phyloP scores from a whole-genome alignment of 441 rosid genomes.

The Gossypium trilobum region DNA sequence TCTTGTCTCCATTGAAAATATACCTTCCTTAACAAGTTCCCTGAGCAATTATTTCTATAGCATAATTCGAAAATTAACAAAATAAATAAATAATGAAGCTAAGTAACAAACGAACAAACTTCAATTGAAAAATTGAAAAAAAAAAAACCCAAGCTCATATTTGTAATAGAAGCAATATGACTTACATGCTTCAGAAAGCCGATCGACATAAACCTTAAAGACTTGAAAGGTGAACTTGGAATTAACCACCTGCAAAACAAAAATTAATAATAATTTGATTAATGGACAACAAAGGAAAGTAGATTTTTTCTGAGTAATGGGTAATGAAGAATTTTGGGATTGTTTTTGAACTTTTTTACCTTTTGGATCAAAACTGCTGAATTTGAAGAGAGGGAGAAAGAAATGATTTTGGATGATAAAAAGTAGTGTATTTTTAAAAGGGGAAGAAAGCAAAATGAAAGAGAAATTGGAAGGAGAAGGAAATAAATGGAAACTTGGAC shows the following conservation, averaged over 20 bases:
- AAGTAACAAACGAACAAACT: neutral
- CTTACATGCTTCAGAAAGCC: slow-evolving; percentile 7
- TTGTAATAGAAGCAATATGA: neutral
- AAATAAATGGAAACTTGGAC: neutral
- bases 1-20: neutral
- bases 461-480: neutral
- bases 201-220: neutral
- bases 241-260: neutral
- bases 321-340: neutral
- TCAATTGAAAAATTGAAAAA: neutral
- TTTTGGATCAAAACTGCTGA: neutral
- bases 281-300: neutral
- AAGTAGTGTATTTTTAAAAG: too few relatives aligned
- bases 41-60: neutral
- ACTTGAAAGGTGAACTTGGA: neutral
- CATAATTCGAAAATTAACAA: neutral
- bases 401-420: neutral
- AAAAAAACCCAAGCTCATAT: neutral
- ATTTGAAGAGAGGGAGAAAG: neutral
- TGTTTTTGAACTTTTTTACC: neutral
- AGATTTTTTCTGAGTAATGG: neutral
- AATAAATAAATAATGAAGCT: neutral
- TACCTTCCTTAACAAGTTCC: neutral
- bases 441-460: too few relatives aligned
- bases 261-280: neutral